Percentiles rank a stretch among this genome's conserved stretches.
Conservation (phyloP, 1,139 yeast species). For the Geotrichum europaeum region DNA sequence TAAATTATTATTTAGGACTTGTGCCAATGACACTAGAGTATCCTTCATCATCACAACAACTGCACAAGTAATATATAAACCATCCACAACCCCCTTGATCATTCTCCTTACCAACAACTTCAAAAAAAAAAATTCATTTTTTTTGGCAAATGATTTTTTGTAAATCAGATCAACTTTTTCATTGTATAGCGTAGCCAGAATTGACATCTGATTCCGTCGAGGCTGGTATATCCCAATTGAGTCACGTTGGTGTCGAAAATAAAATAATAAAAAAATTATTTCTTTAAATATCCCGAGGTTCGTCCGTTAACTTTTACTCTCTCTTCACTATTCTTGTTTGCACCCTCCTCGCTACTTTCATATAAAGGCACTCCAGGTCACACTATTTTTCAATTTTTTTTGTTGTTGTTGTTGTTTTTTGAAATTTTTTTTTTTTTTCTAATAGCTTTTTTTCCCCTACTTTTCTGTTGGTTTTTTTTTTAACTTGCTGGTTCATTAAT, state of each 20-base stretch:
- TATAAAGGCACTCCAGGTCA: not conserved
- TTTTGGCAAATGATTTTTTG: no score
- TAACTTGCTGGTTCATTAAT: not conserved
- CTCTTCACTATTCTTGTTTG: not conserved
- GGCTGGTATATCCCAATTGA: not conserved
- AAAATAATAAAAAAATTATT: not conserved
- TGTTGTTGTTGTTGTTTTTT: not conserved
- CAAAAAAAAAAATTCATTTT: no score
- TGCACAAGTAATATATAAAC: not conserved
- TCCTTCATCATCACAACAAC: not conserved
- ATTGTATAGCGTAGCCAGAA: not conserved
- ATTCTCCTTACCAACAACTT: not conserved
- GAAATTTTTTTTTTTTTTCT: not conserved
- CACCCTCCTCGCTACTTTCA: not conserved
- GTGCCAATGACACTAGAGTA: not conserved
- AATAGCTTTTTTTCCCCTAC: not conserved
- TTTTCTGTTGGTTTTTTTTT: not conserved
- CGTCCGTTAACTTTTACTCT: conserved; percentile 1
- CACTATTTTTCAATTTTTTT: not conserved
- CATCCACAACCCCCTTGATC: not conserved
- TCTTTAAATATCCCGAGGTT: conserved; percentile 7
- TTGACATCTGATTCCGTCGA: not conserved
- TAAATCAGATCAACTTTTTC: no score
- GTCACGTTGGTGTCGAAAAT: not conserved
- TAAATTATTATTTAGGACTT: not conserved